These are phyloP conservation scores for Penicillium psychrofluorescens DNA, from an alignment of 495 filamentous ascomycete species.

Conservation along the genomic window DNA sequence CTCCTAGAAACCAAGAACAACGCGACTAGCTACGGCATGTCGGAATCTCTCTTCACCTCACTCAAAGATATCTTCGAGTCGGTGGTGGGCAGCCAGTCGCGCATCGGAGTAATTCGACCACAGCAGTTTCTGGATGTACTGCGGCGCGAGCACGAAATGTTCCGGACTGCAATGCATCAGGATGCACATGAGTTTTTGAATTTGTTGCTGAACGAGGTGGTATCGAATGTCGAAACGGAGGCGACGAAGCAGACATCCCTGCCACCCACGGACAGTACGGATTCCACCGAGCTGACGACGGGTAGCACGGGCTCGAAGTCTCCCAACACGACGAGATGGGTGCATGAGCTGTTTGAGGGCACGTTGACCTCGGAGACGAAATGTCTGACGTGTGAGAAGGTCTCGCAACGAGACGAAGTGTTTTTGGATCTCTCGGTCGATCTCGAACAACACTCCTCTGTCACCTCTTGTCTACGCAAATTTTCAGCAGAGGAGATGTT, in stretches of 20 bases:
- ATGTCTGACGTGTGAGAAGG: constrained; percentile 92
- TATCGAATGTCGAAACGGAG: constrained; percentile 84
- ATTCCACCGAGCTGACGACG: constrained; percentile 33
- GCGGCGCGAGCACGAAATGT: constrained; percentile 94
- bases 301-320: constrained; percentile 39
- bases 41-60: constrained; percentile 87
- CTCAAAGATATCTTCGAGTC: constrained; percentile 96
- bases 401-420: constrained; percentile 89
- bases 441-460: constrained; percentile 89
- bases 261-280: constrained; percentile 28
- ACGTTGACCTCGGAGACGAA: constrained; percentile 92
- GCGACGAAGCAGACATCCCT: constrained; percentile 48
- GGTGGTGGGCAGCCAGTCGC: constrained; percentile 70
- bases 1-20: constrained; percentile 78
- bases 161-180: constrained; percentile 92
- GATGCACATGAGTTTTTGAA: constrained; percentile 98
- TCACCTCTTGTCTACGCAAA: constrained; percentile 88
- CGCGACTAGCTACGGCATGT: constrained; percentile 77
- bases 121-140: constrained; percentile 90
- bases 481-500: constrained; percentile 99
- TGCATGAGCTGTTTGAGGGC: constrained; percentile 95
- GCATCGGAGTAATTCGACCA: constrained; percentile 87
- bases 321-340: constrained; percentile 69
- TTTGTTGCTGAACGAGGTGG: constrained; percentile 89
- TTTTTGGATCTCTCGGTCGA: constrained; percentile 96